Percentiles rank a stretch among this genome's conserved stretches.
Evolutionary conservation across 1,139 yeast genomes (phyloP).

Genomic region (Diutina pseudorugosa): DNA sequence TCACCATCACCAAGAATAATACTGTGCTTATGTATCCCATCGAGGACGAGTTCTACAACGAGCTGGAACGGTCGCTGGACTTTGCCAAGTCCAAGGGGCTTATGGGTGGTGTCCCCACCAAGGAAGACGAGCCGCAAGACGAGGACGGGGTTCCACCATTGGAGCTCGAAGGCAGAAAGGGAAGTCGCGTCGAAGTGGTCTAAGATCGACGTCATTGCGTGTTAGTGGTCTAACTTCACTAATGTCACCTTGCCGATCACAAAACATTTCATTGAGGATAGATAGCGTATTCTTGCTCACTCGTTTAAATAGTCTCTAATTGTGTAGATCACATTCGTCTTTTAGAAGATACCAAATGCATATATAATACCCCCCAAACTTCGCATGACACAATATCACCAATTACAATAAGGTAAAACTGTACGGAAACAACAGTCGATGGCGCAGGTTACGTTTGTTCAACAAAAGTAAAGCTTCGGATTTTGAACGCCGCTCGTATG

Average conservation of each 20-base stretch:
- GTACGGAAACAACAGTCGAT: background rate
- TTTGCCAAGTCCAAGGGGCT: constrained; percentile 87
- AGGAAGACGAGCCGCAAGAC: constrained; percentile 7
- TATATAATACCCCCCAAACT: background rate
- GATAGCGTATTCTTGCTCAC: no score
- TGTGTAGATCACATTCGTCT: no score
- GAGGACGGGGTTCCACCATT: constrained; percentile 1
- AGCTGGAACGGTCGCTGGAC: constrained; percentile 61
- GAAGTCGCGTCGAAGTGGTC: background rate
- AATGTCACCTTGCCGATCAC: no score
- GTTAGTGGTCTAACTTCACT: no score
- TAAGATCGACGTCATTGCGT: no score
- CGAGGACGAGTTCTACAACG: constrained; percentile 75
- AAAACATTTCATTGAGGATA: no score
- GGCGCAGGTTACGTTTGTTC: background rate
- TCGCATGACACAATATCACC: background rate
- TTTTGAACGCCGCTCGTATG: no score
- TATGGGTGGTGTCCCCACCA: constrained; percentile 51
- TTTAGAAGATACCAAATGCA: background rate
- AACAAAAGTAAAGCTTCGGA: no score
- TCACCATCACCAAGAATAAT: constrained; percentile 69
- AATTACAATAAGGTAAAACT: background rate
- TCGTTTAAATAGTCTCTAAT: no score
- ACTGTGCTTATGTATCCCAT: constrained; percentile 88
- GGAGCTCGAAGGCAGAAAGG: background rate